These are phyloP conservation scores for Hygrocybe coccinea DNA, from an alignment of 768 basidiomycete species.

Conservation along the genomic window DNA sequence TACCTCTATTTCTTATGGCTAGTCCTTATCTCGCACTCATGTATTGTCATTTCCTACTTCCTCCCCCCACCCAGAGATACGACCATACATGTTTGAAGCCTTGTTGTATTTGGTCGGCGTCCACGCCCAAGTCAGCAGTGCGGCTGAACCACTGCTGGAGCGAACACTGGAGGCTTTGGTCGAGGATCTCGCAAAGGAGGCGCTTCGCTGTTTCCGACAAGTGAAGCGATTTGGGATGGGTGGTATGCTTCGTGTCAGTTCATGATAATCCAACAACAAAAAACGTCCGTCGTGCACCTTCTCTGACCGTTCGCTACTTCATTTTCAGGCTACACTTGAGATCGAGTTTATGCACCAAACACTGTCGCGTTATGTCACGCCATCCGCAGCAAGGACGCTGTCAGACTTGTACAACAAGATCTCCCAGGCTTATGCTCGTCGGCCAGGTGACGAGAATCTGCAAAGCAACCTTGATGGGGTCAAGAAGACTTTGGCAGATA, in stretches of 20 bases:
- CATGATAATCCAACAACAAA: neutral
- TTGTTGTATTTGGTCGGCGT: constrained; percentile 85
- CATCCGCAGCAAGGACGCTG: constrained; percentile 73
- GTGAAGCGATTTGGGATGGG: constrained; percentile 95
- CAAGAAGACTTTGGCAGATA: constrained; percentile 84
- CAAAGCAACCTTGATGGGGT: constrained; percentile 86
- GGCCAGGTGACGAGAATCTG: constrained; percentile 80
- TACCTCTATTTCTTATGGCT: neutral
- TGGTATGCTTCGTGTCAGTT: constrained; percentile 88
- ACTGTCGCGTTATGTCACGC: constrained; percentile 80
- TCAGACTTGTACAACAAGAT: constrained; percentile 93
- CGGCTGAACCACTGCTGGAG: constrained; percentile 74
- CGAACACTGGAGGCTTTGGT: constrained; percentile 79
- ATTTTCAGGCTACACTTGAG: constrained; percentile 86
- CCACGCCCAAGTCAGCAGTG: constrained; percentile 83
- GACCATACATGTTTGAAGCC: constrained; percentile 88
- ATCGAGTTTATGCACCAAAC: constrained; percentile 99
- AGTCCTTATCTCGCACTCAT: neutral
- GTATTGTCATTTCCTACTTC: neutral
- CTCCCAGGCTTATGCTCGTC: constrained; percentile 83
- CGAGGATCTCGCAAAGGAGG: constrained; percentile 77
- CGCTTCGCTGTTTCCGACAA: constrained; percentile 80
- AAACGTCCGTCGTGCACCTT: neutral
- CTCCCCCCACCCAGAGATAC: too few species aligned
- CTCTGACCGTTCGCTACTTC: neutral